A percentile compares a stretch with the other conserved stretches of the same genome.
phyloP scores from a whole-genome alignment of 2,329 filamentous ascomycete genomes.

The Dothiorella sarmentorum region DNA sequence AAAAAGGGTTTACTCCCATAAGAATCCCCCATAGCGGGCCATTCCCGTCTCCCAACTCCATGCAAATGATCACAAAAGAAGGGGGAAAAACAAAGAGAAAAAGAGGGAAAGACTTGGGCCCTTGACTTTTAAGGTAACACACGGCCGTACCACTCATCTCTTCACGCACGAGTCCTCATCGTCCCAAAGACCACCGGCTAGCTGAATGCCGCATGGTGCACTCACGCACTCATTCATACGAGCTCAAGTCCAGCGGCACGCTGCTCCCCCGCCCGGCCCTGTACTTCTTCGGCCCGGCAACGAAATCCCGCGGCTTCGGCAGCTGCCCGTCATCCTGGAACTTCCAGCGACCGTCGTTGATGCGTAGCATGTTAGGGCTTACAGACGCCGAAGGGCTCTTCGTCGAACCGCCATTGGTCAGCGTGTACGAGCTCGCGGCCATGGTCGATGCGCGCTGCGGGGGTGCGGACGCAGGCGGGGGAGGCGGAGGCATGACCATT shows the following conservation, averaged over 20 bases:
- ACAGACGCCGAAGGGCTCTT: slow-evolving; percentile 20
- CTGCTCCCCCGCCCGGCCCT: slow-evolving; percentile 89
- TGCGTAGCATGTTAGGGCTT: slow-evolving; percentile 28
- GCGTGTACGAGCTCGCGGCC: slow-evolving; percentile 73
- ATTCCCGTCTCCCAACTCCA: slow-evolving; percentile 8
- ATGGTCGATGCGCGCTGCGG: slow-evolving; percentile 54
- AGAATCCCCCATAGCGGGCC: too few relatives aligned
- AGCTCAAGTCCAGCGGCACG: slow-evolving; percentile 80
- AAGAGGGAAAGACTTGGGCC: not conserved
- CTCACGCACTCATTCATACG: slow-evolving; percentile 50
- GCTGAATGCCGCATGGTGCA: too few relatives aligned
- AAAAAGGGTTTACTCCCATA: not conserved
- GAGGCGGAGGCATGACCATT: slow-evolving; percentile 30
- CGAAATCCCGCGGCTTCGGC: slow-evolving; percentile 80
- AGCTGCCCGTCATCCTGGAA: slow-evolving; percentile 80
- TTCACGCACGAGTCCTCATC: too few relatives aligned
- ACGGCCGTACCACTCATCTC: slow-evolving; percentile 2
- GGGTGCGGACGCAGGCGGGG: slow-evolving; percentile 29
- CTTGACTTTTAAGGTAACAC: not conserved
- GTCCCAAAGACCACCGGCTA: too few relatives aligned
- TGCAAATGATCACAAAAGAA: not conserved
- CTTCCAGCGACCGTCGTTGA: slow-evolving; percentile 74
- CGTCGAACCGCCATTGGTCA: slow-evolving; percentile 39
- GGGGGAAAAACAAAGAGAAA: too few relatives aligned
- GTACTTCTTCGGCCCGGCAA: slow-evolving; percentile 72